Percentiles rank a stretch among this genome's conserved stretches.
phyloP scores from a whole-genome alignment of 139 green algal genomes.

The Marvania coccoides region DNA sequence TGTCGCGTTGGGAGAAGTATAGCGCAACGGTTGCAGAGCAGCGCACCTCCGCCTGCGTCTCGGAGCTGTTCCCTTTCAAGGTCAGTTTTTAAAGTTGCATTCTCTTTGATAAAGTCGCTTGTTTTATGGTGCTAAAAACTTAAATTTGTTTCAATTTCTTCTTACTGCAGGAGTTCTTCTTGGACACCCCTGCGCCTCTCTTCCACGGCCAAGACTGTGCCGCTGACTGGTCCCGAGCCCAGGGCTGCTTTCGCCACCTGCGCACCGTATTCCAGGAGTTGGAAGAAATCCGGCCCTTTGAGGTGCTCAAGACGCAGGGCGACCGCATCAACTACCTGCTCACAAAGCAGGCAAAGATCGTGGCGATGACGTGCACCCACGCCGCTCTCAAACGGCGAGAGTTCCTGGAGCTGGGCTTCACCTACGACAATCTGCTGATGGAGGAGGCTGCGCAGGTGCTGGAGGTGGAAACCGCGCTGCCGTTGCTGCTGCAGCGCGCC shows the following conservation, averaged over 20 bases:
- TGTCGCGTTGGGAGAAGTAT: constrained; percentile 79
- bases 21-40: constrained; percentile 9
- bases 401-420: constrained; percentile 90
- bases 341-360: constrained; percentile 94
- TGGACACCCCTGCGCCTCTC: constrained; percentile 66
- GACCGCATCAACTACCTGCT: constrained; percentile 91
- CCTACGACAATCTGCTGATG: constrained; percentile 98
- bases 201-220: constrained; percentile 40
- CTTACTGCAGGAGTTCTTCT: constrained; percentile 73
- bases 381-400: constrained; percentile 90
- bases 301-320: constrained; percentile 74
- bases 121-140: neutral
- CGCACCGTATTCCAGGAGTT: constrained; percentile 89
- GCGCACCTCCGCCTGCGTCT: constrained; percentile 9
- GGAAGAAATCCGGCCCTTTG: constrained; percentile 94
- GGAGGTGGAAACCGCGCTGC: constrained; percentile 99
- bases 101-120: neutral
- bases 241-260: constrained; percentile 86
- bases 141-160: no score
- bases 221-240: constrained; percentile 20
- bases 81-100: neutral
- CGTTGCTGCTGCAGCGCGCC: constrained; percentile 75
- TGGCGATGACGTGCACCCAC: constrained; percentile 99
- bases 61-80: constrained; percentile 84
- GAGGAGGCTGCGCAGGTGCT: constrained; percentile 96